Base-by-base conservation (phyloP, 441 rosid genomes). In the Rhodomyrtus psidioides region DNA sequence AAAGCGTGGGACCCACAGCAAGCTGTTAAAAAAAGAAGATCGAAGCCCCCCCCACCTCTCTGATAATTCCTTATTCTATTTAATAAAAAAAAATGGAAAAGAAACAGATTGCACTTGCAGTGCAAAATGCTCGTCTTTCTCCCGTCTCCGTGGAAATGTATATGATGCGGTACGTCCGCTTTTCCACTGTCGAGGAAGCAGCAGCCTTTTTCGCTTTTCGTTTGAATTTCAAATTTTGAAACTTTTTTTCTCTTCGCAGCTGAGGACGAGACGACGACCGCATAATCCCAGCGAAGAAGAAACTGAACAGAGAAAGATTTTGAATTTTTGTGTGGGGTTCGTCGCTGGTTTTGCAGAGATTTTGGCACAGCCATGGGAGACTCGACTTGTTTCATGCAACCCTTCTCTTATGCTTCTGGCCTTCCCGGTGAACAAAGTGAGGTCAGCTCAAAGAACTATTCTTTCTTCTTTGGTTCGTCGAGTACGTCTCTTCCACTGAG, bases 371-470 rank as follows among this genome's bases (percentile, higher is more conserved):
- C 44, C 58, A 92, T 93, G 95, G 95, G 93, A 84, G 95, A 93
- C 81, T 87, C 94, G 75, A 84, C 91, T 83, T 93, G 95, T 90
- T 92, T 93, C 91, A 89, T 92, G 95, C 95, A 93, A 85, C 95
- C 95, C 54, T 92, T 93, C 88, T 93, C 94, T 30, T 93, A 92
- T 65, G 86, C 74, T 54, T 87, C 91, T 16, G 92, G 90, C 79
- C 27, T 90, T 44, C 85, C 89, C 49, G 81, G 87, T 83, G 90
- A 91, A 86, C 87, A 91, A 85, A 90, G 88, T 55, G 89, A 91
- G 93, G 94, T 92, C 85, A 84, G 58, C 83, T 53, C 83, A 28
- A 16, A 12, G 74, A 81, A 54, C 86, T 83, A 82, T 57, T 82
- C 79, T 53, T 83, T 12, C 57, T 75, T 13, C 82, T 21, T 30